A percentile compares a stretch with the other conserved stretches of the same genome.
Evolutionary conservation across 2,329 filamentous ascomycete genomes (phyloP).

Genomic region (Biscogniauxia sp.): DNA sequence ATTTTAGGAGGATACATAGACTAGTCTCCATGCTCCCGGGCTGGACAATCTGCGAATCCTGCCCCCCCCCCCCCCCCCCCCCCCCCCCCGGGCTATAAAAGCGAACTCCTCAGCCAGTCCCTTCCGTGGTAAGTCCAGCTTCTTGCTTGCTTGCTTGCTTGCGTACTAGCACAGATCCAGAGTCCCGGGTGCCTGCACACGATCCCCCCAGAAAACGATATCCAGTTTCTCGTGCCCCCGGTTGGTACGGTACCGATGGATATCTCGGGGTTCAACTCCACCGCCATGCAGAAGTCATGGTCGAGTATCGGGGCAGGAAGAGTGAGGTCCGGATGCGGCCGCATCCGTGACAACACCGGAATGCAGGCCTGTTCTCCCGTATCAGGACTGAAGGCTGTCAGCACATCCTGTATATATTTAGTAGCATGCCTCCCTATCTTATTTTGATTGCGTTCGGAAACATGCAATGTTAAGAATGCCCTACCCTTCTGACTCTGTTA

Average conservation of each 20-base stretch:
- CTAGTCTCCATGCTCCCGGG: conserved; percentile 37
- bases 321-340: conserved; percentile 38
- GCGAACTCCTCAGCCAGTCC: no score
- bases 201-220: conserved; percentile 45
- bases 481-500: no score
- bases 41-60: conserved; percentile 34
- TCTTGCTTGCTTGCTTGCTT: no score
- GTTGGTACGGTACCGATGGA: conserved; percentile 40
- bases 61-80: no score
- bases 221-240: conserved; percentile 46
- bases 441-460: no score
- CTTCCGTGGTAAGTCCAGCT: no score
- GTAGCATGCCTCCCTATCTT: no score
- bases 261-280: conserved; percentile 43
- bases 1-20: conserved; percentile 44
- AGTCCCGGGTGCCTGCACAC: conserved; percentile 50
- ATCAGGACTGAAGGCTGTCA: neutral
- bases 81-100: conserved; percentile 28
- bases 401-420: neutral
- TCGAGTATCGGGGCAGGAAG: conserved; percentile 46
- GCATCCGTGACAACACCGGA: neutral
- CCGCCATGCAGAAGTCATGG: conserved; percentile 51
- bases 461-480: no score
- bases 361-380: neutral
- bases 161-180: no score